These are phyloP conservation scores for Curvularia verruculosa DNA, from an alignment of 2,329 filamentous ascomycete species.

Conservation along the genomic window DNA sequence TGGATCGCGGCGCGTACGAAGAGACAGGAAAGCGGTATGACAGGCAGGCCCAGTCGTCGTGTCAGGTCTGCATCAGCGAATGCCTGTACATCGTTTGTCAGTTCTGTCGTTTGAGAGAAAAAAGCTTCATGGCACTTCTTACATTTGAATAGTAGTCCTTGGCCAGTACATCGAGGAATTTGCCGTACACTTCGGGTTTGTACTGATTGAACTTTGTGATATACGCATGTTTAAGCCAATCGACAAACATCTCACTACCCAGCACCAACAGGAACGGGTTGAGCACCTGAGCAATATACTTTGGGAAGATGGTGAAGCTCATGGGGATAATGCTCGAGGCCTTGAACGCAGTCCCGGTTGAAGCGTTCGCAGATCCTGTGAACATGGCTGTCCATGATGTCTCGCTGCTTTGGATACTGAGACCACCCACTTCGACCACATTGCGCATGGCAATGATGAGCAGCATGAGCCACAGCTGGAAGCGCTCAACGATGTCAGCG, in stretches of 20 bases:
- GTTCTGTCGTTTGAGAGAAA: neutral
- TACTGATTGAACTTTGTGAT: conserved; percentile 99
- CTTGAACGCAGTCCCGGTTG: conserved; percentile 59
- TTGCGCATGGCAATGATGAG: conserved; percentile 96
- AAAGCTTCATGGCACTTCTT: conserved; percentile 35
- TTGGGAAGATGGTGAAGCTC: conserved; percentile 88
- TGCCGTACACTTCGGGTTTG: conserved; percentile 84
- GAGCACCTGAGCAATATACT: conserved; percentile 85
- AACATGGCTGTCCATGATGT: conserved; percentile 41
- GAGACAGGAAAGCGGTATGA: conserved; percentile 90
- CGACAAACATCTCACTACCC: conserved; percentile 94
- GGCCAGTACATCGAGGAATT: conserved; percentile 89
- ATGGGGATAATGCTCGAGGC: conserved; percentile 80
- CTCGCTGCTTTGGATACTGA: conserved; percentile 60
- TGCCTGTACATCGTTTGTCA: conserved; percentile 59
- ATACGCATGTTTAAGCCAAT: conserved; percentile 96
- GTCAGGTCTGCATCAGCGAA: conserved; percentile 91
- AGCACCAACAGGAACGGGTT: conserved; percentile 93
- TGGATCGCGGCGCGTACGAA: conserved; percentile 95
- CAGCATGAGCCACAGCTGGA: conserved; percentile 97
- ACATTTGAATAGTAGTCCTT: conserved; percentile 98
- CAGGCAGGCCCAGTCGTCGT: conserved; percentile 84
- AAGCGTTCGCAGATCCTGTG: conserved; percentile 53
- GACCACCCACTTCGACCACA: conserved; percentile 89
- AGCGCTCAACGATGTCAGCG: conserved; percentile 94